Evolutionary conservation across 1,284 basidiomycete species (phyloP), one percentile per base, ranked within the genome.

Genomic region (Rhodotorula sp.): DNA sequence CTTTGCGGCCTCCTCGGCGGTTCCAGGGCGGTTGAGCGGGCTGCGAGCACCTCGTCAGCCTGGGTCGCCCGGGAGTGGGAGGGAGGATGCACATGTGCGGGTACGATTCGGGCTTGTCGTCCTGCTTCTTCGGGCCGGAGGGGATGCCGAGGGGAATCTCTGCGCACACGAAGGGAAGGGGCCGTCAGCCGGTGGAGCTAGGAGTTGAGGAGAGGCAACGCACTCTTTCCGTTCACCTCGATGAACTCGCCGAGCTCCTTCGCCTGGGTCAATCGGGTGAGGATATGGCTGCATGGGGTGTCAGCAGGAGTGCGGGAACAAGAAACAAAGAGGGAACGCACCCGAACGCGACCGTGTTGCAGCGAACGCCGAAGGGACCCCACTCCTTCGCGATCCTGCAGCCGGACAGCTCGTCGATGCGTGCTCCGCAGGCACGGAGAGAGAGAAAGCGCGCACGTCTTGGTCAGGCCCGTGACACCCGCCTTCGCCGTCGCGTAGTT

Each of bases 301-400:
- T 39, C 34, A 57, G 34, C 12, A 8, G 36, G 12, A 13, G 50
- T 27, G 39, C 39, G 2, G 29, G 12, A 39, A 34, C 12, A 22
- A 8, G n/a, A 27, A 32, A 27, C n/a, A 22, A 12, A 39, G n/a
- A 32, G 41, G 21, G 86, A 61, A 92, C 87, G 70, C 87, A 85
- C 46, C 66, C 70, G 59, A 88, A 92, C 19, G 91, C 91, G 60
- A 93, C 83, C 4, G 88, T 89, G 83, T 93, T 92, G 57, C 89
- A 88, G 60, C 90, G 88, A 19, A 93, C 91, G 76, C 88, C 89
- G 80, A 90, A 92, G 17, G 69, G 62, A 64, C 92, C 91, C 91
- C 91, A 94, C 81, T 94, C 91, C 81, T 93, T 94, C 61, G 89
- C 88, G 76, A 91, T 88, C 25, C 91, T 93, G 84, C 44, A 27